Evolutionary conservation across 768 basidiomycete genomes (phyloP).

Genomic region (Mycena capillaripes): DNA sequence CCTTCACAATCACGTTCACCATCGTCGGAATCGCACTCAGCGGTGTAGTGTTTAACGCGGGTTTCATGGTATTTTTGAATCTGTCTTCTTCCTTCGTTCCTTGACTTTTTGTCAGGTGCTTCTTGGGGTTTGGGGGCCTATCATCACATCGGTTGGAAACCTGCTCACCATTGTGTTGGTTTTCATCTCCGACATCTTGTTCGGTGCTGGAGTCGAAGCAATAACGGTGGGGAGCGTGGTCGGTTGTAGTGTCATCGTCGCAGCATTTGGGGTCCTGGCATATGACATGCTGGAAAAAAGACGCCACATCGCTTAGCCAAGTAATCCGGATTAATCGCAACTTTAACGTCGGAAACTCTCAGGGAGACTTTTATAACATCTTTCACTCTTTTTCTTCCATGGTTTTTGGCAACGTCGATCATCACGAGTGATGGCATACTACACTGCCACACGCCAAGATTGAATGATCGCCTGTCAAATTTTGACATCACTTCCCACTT

Average conservation of each 20-base stretch:
- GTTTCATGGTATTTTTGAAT: constrained; percentile 80
- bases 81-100: not conserved
- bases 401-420: no score
- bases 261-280: constrained; percentile 85
- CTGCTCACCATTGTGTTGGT: constrained; percentile 96
- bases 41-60: constrained; percentile 88
- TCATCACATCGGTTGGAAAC: constrained; percentile 89
- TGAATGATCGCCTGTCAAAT: no score
- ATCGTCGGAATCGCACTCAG: constrained; percentile 78
- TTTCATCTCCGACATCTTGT: constrained; percentile 81
- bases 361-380: no score
- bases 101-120: constrained; percentile 66
- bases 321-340: not conserved
- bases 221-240: constrained; percentile 80
- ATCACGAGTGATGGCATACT: no score
- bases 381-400: no score
- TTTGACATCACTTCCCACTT: no score
- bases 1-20: constrained; percentile 57
- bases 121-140: constrained; percentile 89
- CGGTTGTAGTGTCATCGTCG: constrained; percentile 84
- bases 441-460: no score
- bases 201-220: constrained; percentile 72
- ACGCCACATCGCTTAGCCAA: constrained; percentile 8
- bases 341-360: not conserved
- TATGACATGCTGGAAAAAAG: constrained; percentile 72